Percentiles rank a stretch among this genome's conserved stretches.
Conservation (phyloP, 2,329 filamentous ascomycete species). For the Penicillium rolfsii region DNA sequence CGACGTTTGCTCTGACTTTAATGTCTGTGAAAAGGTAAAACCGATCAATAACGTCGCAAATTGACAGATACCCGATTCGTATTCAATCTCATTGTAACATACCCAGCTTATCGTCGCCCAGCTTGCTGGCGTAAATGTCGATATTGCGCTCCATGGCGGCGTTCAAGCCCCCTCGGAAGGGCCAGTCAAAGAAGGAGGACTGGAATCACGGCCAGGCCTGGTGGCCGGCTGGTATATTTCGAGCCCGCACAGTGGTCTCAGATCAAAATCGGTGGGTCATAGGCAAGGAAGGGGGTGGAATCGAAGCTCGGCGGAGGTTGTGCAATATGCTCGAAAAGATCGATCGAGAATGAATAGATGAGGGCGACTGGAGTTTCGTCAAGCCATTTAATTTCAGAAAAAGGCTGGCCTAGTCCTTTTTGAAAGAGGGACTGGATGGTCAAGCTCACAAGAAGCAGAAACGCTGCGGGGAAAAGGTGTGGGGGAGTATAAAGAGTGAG, state of each 20-base stretch:
- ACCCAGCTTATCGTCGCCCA: constrained; percentile 54
- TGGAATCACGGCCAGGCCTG: constrained; percentile 42
- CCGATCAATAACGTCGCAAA: constrained; percentile 7
- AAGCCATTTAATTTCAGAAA: constrained; percentile 36
- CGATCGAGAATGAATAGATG: constrained; percentile 25
- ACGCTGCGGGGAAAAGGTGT: constrained; percentile 20
- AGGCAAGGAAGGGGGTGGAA: constrained; percentile 32
- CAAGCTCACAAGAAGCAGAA: constrained; percentile 20
- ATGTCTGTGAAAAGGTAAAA: constrained; percentile 61
- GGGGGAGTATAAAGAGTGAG: constrained; percentile 23
- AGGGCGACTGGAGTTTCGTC: constrained; percentile 31
- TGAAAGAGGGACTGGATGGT: constrained; percentile 20
- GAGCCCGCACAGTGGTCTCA: constrained; percentile 33
- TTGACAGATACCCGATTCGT: neutral
- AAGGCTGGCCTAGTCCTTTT: constrained; percentile 18
- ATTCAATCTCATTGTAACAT: constrained; percentile 27
- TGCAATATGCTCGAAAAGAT: constrained; percentile 34
- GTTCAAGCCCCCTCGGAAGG: constrained; percentile 29
- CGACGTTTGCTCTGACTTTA: constrained; percentile 78
- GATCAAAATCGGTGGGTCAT: constrained; percentile 32
- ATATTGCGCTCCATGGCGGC: constrained; percentile 51
- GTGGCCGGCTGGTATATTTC: constrained; percentile 40
- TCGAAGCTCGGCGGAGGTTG: constrained; percentile 29
- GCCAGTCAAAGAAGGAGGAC: constrained; percentile 25
- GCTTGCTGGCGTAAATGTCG: constrained; percentile 54